Base-by-base conservation (phyloP, 2,329 filamentous ascomycete species). In the Monilinia fructigena region DNA sequence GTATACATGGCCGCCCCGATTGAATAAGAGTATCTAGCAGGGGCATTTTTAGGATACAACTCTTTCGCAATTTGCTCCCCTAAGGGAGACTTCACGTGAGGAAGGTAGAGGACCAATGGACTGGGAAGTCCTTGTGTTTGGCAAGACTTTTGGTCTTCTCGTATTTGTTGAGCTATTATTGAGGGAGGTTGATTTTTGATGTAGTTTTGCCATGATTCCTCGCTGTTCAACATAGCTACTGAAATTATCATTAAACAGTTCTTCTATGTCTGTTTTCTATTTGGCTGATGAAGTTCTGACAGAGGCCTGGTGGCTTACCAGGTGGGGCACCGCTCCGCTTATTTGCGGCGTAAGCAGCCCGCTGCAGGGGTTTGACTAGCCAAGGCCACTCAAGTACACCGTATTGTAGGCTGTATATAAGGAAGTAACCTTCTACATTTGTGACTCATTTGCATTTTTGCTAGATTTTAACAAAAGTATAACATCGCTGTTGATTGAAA, bases 101-200 rank as follows among this genome's bases (percentile, higher is more conserved):
- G 69, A 62, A 70, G 66, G 59, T 69, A 69, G 12, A 64, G 35
- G 20, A 59, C 63, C 14, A 70, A 59, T 11, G 65, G 23, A 60
- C 66, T 69, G 18, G 69, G 69, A 31, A 70, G 54, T 59, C 55
- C 65, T 11, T 62, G 66, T 28, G 45, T 31, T 50, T 55, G 59
- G 47, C 69, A 70, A 35, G 52, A 23, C 20, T 65, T 60, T 50
- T 70, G 68, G 45, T 68, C 69, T 42, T 45, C 52, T 12, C 66
- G 63, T 38, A 70, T 56, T 63, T 68, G 69, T 28, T 42, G 55
- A 23, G 68, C 69, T 50, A 70, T 70, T 14, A 53, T 60, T 28
- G 45, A 60, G 4, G 68, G 42, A 28, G n/a, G 42, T 38, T 69
- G 60, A 8, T 31, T 61, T 55, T 48, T 42, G 8, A 70, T 48